These are phyloP conservation scores for Tuber borchii DNA, from an alignment of 495 filamentous ascomycete genomes.

Conservation along the genomic window DNA sequence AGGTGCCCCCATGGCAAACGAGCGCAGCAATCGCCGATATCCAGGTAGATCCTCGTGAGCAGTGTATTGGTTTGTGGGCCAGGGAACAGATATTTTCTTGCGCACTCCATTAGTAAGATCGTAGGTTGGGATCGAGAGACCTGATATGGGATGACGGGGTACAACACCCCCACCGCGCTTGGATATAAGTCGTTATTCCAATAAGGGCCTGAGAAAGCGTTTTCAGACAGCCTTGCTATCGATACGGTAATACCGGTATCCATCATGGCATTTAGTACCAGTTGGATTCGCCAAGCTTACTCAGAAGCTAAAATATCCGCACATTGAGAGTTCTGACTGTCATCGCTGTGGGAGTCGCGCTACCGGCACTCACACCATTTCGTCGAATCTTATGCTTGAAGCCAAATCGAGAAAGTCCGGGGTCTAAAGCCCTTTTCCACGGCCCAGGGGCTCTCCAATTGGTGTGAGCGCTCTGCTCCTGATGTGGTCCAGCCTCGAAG, in stretches of 20 bases:
- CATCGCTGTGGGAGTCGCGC: not conserved
- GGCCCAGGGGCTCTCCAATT: not conserved
- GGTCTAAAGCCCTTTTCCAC: not conserved
- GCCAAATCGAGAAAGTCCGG: not conserved
- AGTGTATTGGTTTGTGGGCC: not conserved
- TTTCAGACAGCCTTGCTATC: not conserved
- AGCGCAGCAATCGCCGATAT: slow-evolving; percentile 1
- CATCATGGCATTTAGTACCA: not conserved
- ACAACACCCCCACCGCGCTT: not conserved
- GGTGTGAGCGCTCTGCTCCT: not conserved
- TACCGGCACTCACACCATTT: not conserved
- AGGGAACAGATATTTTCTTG: not conserved
- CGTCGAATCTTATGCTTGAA: not conserved
- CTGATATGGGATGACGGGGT: not conserved
- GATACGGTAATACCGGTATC: not conserved
- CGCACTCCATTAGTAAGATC: not conserved
- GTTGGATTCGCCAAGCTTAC: not conserved
- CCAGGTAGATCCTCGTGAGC: not conserved
- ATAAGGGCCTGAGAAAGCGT: not conserved
- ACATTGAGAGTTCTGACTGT: not conserved
- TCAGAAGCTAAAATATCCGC: not conserved
- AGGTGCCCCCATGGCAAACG: not conserved
- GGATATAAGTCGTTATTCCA: not conserved
- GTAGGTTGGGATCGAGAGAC: not conserved
- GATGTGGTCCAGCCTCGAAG: not conserved